Base-by-base conservation (phyloP, 139 green algal genomes). In the Astrephomene gubernaculifera region DNA sequence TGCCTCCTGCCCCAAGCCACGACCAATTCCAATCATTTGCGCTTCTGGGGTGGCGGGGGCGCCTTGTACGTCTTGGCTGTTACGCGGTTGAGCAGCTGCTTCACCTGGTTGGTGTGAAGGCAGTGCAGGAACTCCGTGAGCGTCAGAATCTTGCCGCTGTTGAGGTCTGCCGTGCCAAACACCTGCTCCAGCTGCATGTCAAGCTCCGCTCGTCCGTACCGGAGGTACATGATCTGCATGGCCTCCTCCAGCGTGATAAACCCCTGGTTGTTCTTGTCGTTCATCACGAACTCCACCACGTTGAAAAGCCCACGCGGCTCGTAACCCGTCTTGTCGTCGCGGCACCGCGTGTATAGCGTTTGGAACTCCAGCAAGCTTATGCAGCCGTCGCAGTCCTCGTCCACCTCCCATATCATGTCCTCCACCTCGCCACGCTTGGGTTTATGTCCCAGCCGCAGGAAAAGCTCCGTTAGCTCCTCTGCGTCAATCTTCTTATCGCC, bases 371-470 rank as follows among this genome's bases (percentile, higher is more conserved):
- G 63, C 86, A 92, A 94, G 80, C 75, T 91, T 35, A 96, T 85
- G 67, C 84, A 90, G 49, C 90, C 90, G 76, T 97, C 97, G 87
- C 95, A 98, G 88, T 99, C 97, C 87, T 99, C 96, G 75, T 99
- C 97, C n/a, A 98, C 96, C 85, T 99, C 97, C 97, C 97, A 99
- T 71, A 99, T 98, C 90, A 99, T 98, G 90, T 98, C 95, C 70
- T 98, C 94, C 29, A 98, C 90, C 45, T 98, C 96, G 4, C 90
- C 85, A 43, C 94, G 91, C 69, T 94, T 96, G 5, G 91, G 89
- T 64, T 94, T 95, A 86, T 98, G 95, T 5, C 92, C 91, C 24
- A 97, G 82, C 2, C 87, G 78, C 0, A 87, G 57, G 64, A 99
- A 97, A 22, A 97, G 83, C 33, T 90, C 33, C 4, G 82, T 90